phyloP scores from a whole-genome alignment of 169 alveolate species.

The Cryptosporidium ryanae region DNA sequence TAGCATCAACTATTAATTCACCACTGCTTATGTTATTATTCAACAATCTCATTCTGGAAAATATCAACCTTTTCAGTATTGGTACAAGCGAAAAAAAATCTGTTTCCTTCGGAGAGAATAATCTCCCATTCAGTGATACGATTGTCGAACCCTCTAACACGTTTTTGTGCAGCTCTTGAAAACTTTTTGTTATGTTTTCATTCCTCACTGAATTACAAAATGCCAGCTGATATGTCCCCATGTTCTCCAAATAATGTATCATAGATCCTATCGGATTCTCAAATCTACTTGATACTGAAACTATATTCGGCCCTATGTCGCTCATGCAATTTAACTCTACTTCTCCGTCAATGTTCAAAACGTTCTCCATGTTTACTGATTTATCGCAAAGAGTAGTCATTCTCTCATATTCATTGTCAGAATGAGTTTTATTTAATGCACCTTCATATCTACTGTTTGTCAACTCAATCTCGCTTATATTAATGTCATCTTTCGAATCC shows the following conservation, averaged over 20 bases:
- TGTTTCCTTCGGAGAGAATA: constrained; percentile 47
- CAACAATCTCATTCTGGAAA: constrained; percentile 11
- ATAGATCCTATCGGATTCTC: constrained; percentile 44
- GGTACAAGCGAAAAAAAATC: constrained; percentile 34
- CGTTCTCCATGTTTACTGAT: constrained; percentile 70
- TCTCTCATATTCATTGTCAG: constrained; percentile 36
- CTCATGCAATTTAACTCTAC: constrained; percentile 40
- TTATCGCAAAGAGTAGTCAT: constrained; percentile 23
- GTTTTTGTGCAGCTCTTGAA: constrained; percentile 1
- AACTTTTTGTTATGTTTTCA: neutral
- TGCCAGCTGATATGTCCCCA: constrained; percentile 57
- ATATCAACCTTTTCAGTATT: constrained; percentile 13
- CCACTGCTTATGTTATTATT: neutral
- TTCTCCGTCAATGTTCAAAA: constrained; percentile 18
- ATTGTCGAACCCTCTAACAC: constrained; percentile 49
- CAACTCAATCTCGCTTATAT: neutral
- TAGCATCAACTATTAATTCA: constrained; percentile 4
- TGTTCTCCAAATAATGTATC: constrained; percentile 37
- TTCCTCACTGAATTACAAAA: constrained; percentile 35
- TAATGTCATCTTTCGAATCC: neutral
- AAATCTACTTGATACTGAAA: constrained; percentile 51
- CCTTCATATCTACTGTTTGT: neutral
- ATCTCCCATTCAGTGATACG: constrained; percentile 42
- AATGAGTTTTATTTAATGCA: constrained; percentile 1
- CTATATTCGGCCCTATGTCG: constrained; percentile 32